Conservation (phyloP, 345 rosid species). For the Arabis hirsuta region DNA sequence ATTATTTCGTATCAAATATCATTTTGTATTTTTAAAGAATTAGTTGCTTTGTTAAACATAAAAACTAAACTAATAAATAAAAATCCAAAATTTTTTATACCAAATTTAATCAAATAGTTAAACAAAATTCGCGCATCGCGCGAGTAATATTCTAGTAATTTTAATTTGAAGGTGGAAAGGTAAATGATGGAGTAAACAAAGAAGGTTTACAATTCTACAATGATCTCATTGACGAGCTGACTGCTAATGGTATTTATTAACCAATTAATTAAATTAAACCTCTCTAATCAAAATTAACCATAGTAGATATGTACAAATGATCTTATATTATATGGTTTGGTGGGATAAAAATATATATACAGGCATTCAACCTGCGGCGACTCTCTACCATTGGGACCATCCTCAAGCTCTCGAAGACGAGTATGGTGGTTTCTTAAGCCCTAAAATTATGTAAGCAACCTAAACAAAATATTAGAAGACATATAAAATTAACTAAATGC, state of each 20-base stretch:
- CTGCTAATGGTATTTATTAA: constrained; percentile 37
- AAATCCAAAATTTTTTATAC: no score
- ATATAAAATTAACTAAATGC: not conserved
- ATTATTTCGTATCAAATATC: no score
- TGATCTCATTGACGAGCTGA: constrained; percentile 50
- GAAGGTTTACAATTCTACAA: constrained; percentile 50
- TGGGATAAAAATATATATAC: not conserved
- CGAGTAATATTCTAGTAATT: no score
- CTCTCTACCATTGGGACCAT: constrained; percentile 58
- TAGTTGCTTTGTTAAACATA: no score
- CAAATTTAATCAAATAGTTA: no score
- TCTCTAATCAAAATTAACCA: not conserved
- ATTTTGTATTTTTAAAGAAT: no score
- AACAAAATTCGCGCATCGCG: no score
- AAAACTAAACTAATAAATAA: no score
- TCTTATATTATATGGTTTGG: constrained; percentile 20
- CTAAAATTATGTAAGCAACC: constrained; percentile 47
- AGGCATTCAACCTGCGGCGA: constrained; percentile 51
- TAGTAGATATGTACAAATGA: not conserved
- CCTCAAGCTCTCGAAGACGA: constrained; percentile 55
- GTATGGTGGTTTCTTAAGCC: constrained; percentile 51
- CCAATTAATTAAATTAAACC: not conserved
- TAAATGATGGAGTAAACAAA: constrained; percentile 50
- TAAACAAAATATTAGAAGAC: not conserved
- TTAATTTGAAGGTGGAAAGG: constrained; percentile 27